Percentiles rank a stretch among this genome's conserved stretches.
phyloP scores from a whole-genome alignment of 2,329 filamentous ascomycete genomes.

The Hirsutella thompsonii region DNA sequence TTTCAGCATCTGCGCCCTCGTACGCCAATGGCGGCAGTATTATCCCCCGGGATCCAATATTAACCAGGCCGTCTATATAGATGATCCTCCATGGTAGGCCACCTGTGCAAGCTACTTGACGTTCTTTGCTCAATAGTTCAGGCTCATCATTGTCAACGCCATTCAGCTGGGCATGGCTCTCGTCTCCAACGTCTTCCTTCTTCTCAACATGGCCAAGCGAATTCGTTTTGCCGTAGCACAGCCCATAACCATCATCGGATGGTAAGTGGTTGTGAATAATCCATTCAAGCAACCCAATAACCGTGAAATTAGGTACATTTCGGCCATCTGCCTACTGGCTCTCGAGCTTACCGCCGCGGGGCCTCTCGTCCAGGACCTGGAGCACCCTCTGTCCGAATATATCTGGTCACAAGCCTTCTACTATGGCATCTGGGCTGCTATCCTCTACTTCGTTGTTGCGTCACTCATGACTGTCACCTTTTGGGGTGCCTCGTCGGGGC shows the following conservation, averaged over 20 bases:
- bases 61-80: constrained; percentile 36
- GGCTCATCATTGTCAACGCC: constrained; percentile 64
- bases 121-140: constrained; percentile 12
- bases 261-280: constrained; percentile 32
- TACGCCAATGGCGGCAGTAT: constrained; percentile 61
- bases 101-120: not conserved
- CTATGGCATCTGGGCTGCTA: constrained; percentile 70
- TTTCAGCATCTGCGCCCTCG: constrained; percentile 77
- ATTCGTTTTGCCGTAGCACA: constrained; percentile 73
- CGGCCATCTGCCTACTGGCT: constrained; percentile 50
- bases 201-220: constrained; percentile 75
- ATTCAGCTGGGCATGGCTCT: constrained; percentile 65
- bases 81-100: constrained; percentile 57
- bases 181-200: constrained; percentile 64
- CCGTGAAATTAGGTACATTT: constrained; percentile 31
- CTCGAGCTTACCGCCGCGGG: constrained; percentile 55
- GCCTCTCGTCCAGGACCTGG: constrained; percentile 25
- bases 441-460: constrained; percentile 68
- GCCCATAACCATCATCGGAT: constrained; percentile 71
- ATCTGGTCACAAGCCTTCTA: constrained; percentile 72
- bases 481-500: constrained; percentile 53
- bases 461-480: constrained; percentile 70
- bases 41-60: constrained; percentile 32
- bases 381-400: constrained; percentile 33
- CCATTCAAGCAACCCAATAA: not conserved